A percentile compares a stretch with the other conserved stretches of the same genome.
These are phyloP conservation scores for Euphorbia schlechtendalii DNA, from an alignment of 441 rosid species.

Conservation along the genomic window DNA sequence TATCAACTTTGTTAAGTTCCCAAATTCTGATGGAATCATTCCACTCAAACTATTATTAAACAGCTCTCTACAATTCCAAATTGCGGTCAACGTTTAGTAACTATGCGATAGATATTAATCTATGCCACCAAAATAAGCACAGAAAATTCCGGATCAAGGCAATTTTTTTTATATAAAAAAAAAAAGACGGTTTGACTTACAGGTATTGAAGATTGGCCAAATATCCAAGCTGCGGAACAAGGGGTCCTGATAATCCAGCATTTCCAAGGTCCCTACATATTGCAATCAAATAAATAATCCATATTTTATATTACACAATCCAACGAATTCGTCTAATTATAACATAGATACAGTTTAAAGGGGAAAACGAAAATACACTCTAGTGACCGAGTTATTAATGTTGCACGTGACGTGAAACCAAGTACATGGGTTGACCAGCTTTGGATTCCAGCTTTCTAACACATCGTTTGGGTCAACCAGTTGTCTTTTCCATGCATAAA, in stretches of 20 bases:
- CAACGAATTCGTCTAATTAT: too few species aligned
- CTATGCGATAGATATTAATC: too few species aligned
- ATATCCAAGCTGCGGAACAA: conserved; percentile 35
- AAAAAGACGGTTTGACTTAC: conserved; percentile 23
- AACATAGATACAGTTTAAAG: background rate
- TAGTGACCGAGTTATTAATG: background rate
- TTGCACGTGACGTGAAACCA: conserved; percentile 46
- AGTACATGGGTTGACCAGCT: conserved; percentile 35
- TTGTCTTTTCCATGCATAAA: conserved; percentile 22
- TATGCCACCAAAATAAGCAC: too few species aligned
- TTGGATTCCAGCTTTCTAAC: conserved; percentile 36
- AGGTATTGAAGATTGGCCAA: conserved; percentile 40
- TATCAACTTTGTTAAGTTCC: conserved; percentile 27
- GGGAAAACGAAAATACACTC: conserved; percentile 24
- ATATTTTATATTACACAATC: too few species aligned
- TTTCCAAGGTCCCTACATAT: conserved; percentile 48
- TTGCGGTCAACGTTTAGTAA: background rate
- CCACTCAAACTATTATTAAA: conserved; percentile 26
- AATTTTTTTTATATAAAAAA: too few species aligned
- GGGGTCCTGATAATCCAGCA: conserved; percentile 36
- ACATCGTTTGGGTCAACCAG: conserved; percentile 29
- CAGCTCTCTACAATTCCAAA: conserved; percentile 22
- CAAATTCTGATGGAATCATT: conserved; percentile 34
- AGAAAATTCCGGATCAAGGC: too few species aligned
- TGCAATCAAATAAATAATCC: too few species aligned